These are phyloP conservation scores for Leccinum variicolor DNA, from an alignment of 768 basidiomycete genomes.

Conservation along the genomic window DNA sequence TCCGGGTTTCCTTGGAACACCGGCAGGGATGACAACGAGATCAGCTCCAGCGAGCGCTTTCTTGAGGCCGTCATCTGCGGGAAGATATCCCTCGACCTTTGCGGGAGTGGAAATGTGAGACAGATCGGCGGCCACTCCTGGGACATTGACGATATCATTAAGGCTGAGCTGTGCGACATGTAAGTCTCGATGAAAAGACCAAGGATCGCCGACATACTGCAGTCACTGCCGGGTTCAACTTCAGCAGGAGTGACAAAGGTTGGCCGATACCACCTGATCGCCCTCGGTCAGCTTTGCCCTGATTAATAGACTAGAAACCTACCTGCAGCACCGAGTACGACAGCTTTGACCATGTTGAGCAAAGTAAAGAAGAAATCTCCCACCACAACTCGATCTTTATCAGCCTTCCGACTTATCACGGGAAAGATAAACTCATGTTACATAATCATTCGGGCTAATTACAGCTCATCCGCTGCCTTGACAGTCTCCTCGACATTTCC, in stretches of 20 bases:
- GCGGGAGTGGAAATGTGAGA: slow-evolving; percentile 91
- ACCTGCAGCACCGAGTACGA: slow-evolving; percentile 97
- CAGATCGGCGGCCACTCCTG: slow-evolving; percentile 93
- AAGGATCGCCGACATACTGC: slow-evolving; percentile 43
- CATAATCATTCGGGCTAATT: too few species aligned
- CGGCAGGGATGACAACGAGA: slow-evolving; percentile 93
- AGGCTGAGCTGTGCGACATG: slow-evolving; percentile 60
- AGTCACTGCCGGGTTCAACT: slow-evolving; percentile 77
- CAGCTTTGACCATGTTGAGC: slow-evolving; percentile 58
- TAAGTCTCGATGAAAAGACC: neutral
- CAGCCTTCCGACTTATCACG: slow-evolving; percentile 7
- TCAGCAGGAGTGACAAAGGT: slow-evolving; percentile 89
- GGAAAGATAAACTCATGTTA: neutral
- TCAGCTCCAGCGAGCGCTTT: slow-evolving; percentile 83
- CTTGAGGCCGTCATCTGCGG: slow-evolving; percentile 77
- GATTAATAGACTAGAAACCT: slow-evolving; percentile 8
- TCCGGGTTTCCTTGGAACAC: slow-evolving; percentile 93
- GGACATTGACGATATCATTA: slow-evolving; percentile 97
- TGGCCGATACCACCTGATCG: slow-evolving; percentile 90
- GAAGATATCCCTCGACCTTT: slow-evolving; percentile 78
- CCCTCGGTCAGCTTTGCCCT: neutral
- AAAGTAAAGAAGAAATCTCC: neutral
- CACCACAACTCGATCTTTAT: slow-evolving; percentile 14
- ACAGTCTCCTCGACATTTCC: slow-evolving; percentile 18
- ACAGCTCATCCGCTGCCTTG: slow-evolving; percentile 30